phyloP scores from a whole-genome alignment of 2,329 filamentous ascomycete species.

The Trichothecium sympodiale region DNA sequence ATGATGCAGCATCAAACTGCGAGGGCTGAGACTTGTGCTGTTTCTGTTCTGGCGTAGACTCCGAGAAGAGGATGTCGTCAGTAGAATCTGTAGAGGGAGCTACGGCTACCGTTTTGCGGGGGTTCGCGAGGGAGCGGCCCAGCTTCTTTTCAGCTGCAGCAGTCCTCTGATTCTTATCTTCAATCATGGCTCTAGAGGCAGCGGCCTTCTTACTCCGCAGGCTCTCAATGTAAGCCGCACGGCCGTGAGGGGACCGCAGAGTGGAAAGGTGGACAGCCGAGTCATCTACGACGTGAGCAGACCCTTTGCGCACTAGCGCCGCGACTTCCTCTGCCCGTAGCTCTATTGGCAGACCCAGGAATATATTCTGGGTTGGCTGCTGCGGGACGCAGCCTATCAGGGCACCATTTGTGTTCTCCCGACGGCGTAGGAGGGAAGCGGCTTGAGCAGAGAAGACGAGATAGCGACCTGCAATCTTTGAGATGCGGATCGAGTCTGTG shows the following conservation, averaged over 20 bases:
- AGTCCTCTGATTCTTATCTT: constrained; percentile 25
- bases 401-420: constrained; percentile 76
- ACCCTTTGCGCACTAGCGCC: constrained; percentile 64
- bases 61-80: background rate
- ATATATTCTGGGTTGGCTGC: constrained; percentile 88
- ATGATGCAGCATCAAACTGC: background rate
- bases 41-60: constrained; percentile 1
- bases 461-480: constrained; percentile 68
- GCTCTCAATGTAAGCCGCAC: constrained; percentile 53
- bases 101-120: background rate
- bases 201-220: constrained; percentile 31
- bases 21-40: background rate
- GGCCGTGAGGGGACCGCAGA: constrained; percentile 45
- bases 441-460: constrained; percentile 81
- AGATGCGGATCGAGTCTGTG: constrained; percentile 52
- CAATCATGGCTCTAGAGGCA: constrained; percentile 27
- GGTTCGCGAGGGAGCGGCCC: background rate
- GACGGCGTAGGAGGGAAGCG: constrained; percentile 65
- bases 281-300: constrained; percentile 76
- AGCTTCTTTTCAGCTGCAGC: constrained; percentile 16
- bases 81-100: background rate
- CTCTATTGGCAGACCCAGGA: constrained; percentile 79
- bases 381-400: constrained; percentile 83
- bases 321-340: constrained; percentile 84
- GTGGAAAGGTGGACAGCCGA: constrained; percentile 54